Percentiles rank a stretch among this genome's conserved stretches.
Evolutionary conservation across 768 basidiomycete species (phyloP).

Genomic region (Pisolithus albus): DNA sequence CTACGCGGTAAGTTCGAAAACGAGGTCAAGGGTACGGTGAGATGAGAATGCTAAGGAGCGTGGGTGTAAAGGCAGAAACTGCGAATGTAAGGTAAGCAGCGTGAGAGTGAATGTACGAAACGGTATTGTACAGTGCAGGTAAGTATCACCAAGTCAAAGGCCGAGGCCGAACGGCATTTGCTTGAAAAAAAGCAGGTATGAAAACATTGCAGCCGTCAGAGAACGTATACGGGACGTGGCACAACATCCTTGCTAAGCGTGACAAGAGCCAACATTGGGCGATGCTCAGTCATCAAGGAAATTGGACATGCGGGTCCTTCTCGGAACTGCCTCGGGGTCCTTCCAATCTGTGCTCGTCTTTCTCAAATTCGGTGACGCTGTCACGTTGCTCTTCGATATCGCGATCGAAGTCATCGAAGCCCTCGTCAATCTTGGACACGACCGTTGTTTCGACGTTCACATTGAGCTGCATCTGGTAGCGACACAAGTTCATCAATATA

Average conservation of each 20-base stretch:
- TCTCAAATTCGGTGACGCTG: conserved; percentile 7
- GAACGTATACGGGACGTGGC: too few species aligned
- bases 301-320: conserved; percentile 7
- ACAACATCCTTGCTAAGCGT: not conserved
- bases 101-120: not conserved
- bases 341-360: conserved; percentile 6
- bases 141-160: not conserved
- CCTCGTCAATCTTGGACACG: conserved; percentile 25
- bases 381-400: conserved; percentile 13
- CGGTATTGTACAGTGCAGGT: not conserved
- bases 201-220: too few species aligned
- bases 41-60: not conserved
- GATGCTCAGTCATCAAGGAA: not conserved
- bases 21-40: not conserved
- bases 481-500: not conserved
- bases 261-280: not conserved
- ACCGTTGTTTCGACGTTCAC: conserved; percentile 30
- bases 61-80: not conserved
- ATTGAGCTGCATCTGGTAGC: conserved; percentile 15
- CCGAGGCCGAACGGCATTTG: too few species aligned
- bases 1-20: not conserved
- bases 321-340: conserved; percentile 14
- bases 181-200: too few species aligned
- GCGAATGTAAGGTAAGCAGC: conserved; percentile 1
- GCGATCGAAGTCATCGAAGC: conserved; percentile 10